phyloP scores from a whole-genome alignment of 257 asterid species.

The Paulownia fortunei region DNA sequence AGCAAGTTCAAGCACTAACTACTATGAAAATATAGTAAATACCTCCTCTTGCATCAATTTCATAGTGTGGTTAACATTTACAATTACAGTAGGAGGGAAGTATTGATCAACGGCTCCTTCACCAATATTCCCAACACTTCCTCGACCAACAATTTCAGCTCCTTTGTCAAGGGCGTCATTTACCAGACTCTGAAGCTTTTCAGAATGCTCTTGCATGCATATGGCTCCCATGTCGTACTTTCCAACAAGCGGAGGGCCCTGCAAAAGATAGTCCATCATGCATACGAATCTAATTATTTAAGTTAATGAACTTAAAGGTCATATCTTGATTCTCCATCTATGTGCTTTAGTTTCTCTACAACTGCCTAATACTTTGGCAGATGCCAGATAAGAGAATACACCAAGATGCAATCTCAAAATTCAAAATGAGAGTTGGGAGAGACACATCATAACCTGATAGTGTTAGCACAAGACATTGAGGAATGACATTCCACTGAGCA shows the following conservation, averaged over 20 bases:
- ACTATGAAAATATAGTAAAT: conserved; percentile 13
- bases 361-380: neutral
- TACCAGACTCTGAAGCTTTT: conserved; percentile 87
- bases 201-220: conserved; percentile 99
- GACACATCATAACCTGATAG: neutral
- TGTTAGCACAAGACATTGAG: neutral
- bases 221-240: conserved; percentile 99
- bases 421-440: neutral
- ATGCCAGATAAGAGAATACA: neutral
- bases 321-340: neutral
- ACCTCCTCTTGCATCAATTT: conserved; percentile 99
- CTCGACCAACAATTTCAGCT: conserved; percentile 91
- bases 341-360: neutral
- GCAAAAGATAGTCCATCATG: conserved; percentile 35
- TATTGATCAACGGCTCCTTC: conserved; percentile 98
- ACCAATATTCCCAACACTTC: conserved; percentile 94
- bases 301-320: neutral
- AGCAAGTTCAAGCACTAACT: conserved; percentile 18
- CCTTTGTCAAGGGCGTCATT: conserved; percentile 90
- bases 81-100: conserved; percentile 94
- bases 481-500: neutral
- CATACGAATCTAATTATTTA: conserved; percentile 4
- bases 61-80: conserved; percentile 89
- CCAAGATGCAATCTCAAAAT: neutral
- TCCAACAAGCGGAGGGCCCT: conserved; percentile 96